Base-by-base conservation (phyloP, 2,329 filamentous ascomycete genomes). In the Ilyonectria robusta region DNA sequence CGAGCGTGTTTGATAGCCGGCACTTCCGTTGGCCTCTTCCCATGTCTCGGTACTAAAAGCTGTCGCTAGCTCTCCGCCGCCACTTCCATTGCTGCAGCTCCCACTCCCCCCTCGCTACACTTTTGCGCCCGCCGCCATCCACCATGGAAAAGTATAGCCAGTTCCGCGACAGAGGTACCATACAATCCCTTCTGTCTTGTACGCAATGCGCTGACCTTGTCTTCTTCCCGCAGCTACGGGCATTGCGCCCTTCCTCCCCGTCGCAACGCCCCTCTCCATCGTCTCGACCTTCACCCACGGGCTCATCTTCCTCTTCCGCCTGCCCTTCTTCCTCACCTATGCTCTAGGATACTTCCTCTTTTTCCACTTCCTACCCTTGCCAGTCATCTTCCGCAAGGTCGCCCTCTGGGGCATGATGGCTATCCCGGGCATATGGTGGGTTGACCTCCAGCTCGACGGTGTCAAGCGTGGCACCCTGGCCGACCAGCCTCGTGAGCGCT, bases 401-500 rank as follows among this genome's bases (percentile, higher is more conserved):
- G 89, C 94, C 55, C 84, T 98, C 59, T 98, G 96, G 95, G 88
- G 90, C 67, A 88, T 98, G 71, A 88, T 99, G 73, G 92, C 91
- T 42, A 92, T 97, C 66, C 94, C 95, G 0, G 95, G 96, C 31
- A 93, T 99, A 65, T 98, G 95, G 94, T 98, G 95, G 95, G 92
- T 98, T 63, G 96, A 99, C 81, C 85, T 99, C n/a, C 95, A 98
- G 81, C 94, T 99, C 72, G 96, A 99, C 79, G 95, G 95, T 65
- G 96, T 99, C 60, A 95, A 94, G 82, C 93, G 94, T 83, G 96
- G 96, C 83, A 95, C 92, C 29, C 85, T 97, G 35, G 91, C 92
- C 53, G 91, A 92, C 76, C 91, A 94, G 75, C 91, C 92, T 44
- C 84, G 87, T 63, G 86, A 91, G 66, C 90, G 94, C 46, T 89